Conservation (phyloP, 2,329 filamentous ascomycete species). For the Monosporascus sp. region DNA sequence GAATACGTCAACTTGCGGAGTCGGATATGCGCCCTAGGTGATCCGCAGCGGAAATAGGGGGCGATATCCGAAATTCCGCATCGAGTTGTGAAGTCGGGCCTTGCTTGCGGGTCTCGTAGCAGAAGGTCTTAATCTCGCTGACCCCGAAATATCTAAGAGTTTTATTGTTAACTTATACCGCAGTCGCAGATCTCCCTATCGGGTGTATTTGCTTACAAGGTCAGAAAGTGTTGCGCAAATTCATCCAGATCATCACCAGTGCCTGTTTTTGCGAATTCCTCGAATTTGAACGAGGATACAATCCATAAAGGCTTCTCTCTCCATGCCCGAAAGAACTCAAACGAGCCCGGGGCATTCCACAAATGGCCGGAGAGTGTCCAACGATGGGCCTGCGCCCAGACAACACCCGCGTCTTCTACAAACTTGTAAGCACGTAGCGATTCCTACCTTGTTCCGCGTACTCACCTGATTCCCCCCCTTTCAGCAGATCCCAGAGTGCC, state of each 20-base stretch:
- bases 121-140: constrained; percentile 19
- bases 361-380: constrained; percentile 37
- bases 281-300: constrained; percentile 14
- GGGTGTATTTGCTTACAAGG: constrained; percentile 9
- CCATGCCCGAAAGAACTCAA: constrained; percentile 40
- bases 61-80: neutral
- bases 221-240: constrained; percentile 14
- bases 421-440: neutral
- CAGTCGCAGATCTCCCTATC: too few species aligned
- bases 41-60: neutral
- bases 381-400: constrained; percentile 16
- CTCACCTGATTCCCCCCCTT: constrained; percentile 17
- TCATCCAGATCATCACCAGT: constrained; percentile 23
- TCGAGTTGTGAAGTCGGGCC: neutral
- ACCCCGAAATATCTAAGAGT: constrained; percentile 17
- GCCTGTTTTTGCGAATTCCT: constrained; percentile 15
- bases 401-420: constrained; percentile 8
- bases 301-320: constrained; percentile 18
- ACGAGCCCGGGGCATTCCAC: constrained; percentile 36
- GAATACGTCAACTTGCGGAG: neutral
- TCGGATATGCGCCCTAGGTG: neutral
- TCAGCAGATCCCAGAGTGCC: constrained; percentile 30
- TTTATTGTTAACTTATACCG: neutral
- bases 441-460: neutral
- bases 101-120: constrained; percentile 14